These are phyloP conservation scores for Monilinia polystroma DNA, from an alignment of 2,329 filamentous ascomycete genomes.

Conservation along the genomic window DNA sequence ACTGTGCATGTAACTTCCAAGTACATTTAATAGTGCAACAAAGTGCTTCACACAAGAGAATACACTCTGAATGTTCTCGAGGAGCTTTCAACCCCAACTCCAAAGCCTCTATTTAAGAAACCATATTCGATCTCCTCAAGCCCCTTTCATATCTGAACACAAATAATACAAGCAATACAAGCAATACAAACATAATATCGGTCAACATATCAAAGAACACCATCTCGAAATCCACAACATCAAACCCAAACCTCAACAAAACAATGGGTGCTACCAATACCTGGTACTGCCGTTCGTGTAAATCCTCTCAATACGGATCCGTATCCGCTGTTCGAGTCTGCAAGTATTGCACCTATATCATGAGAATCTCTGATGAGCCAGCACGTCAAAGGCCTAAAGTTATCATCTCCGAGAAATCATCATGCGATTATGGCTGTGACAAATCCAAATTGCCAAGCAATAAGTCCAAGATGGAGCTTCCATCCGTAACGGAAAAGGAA, in stretches of 20 bases:
- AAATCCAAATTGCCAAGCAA: neutral
- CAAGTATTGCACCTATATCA: constrained; percentile 1
- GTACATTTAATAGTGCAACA: neutral
- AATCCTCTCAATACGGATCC: neutral
- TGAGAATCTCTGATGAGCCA: neutral
- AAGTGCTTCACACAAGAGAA: neutral
- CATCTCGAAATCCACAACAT: neutral
- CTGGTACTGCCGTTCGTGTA: constrained; percentile 9
- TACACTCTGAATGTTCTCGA: neutral
- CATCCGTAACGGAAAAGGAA: neutral
- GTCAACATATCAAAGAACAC: no score
- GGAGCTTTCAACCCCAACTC: no score
- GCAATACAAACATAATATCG: neutral
- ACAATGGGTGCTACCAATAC: neutral
- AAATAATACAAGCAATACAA: neutral
- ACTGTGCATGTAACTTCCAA: neutral
- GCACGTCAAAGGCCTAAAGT: no score
- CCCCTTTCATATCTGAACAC: neutral
- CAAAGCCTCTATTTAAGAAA: neutral
- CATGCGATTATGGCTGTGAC: neutral
- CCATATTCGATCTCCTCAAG: neutral
- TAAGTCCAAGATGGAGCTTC: no score
- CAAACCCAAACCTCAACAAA: neutral
- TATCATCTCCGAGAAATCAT: neutral
- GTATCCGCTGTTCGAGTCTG: neutral